Conservation (phyloP, 345 rosid species). For the Clarkia xantiana region DNA sequence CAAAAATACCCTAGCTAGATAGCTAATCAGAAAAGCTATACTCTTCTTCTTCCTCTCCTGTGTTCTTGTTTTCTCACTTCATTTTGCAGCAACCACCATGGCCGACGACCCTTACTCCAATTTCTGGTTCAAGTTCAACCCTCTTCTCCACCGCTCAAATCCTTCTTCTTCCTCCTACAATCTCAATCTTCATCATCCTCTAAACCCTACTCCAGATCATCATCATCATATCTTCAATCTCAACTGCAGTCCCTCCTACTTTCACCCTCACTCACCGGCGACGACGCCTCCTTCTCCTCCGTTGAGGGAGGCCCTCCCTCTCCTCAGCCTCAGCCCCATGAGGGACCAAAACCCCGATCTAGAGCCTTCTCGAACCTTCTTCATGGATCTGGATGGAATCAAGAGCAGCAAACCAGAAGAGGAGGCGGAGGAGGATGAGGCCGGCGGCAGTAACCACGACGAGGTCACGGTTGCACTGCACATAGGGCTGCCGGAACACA, state of each 20-base stretch:
- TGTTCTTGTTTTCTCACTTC: conserved; percentile 1
- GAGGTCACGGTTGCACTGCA: conserved; percentile 77
- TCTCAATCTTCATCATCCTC: background rate
- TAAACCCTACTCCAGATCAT: too few relatives aligned
- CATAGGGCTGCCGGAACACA: conserved; percentile 89
- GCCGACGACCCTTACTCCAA: conserved; percentile 79
- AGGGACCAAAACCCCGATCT: conserved; percentile 13
- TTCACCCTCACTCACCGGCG: conserved; percentile 1
- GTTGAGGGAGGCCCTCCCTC: conserved; percentile 75
- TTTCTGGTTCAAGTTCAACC: conserved; percentile 41
- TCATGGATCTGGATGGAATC: conserved; percentile 4
- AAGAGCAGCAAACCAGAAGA: conserved; percentile 3
- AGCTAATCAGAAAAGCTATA: conserved; percentile 21
- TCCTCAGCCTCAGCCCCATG: conserved; percentile 53
- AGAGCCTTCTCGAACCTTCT: conserved; percentile 5
- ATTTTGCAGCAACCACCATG: conserved; percentile 29
- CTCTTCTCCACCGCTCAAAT: conserved; percentile 12
- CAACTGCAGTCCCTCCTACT: background rate
- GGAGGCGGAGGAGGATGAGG: conserved; percentile 12
- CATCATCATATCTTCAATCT: conserved; percentile 2
- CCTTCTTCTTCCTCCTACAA: conserved; percentile 6
- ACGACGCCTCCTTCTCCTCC: conserved; percentile 67
- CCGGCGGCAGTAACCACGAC: conserved; percentile 1
- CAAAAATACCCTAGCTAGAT: conserved; percentile 9
- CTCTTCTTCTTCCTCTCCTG: conserved; percentile 15